Conservation (phyloP, 768 basidiomycete genomes). For the Imleria badia region DNA sequence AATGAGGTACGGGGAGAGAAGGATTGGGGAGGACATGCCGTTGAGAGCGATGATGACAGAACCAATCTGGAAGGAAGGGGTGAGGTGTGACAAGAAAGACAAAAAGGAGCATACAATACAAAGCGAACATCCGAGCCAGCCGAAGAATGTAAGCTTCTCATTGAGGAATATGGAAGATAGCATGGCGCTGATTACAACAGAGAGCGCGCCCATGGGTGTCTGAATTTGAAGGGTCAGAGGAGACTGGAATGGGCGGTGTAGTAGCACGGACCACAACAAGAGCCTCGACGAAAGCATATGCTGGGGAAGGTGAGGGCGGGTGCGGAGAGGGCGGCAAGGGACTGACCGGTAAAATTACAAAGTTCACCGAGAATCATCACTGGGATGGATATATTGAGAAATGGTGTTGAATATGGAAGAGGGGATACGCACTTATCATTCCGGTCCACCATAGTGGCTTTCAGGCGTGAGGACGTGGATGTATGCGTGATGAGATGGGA, state of each 20-base stretch:
- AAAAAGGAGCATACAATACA: constrained; percentile 71
- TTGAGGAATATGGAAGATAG: constrained; percentile 92
- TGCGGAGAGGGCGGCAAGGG: constrained; percentile 2
- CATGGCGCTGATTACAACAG: constrained; percentile 93
- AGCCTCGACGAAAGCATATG: constrained; percentile 88
- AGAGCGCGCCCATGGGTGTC: constrained; percentile 95
- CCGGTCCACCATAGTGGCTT: constrained; percentile 92
- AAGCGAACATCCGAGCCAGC: constrained; percentile 91
- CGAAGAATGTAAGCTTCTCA: constrained; percentile 92
- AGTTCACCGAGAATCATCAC: constrained; percentile 93
- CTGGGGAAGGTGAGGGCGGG: constrained; percentile 33
- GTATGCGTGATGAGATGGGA: constrained; percentile 15
- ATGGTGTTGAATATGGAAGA: no score
- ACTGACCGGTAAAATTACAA: constrained; percentile 81
- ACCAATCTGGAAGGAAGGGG: constrained; percentile 52
- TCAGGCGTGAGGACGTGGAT: background rate
- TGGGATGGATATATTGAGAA: constrained; percentile 21
- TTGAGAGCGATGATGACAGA: constrained; percentile 91
- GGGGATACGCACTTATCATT: constrained; percentile 62
- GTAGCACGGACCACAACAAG: constrained; percentile 78
- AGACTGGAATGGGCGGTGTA: background rate
- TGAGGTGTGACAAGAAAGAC: background rate
- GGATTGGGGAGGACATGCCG: constrained; percentile 39
- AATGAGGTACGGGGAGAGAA: background rate
- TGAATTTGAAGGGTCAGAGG: constrained; percentile 25